Conservation (phyloP, 1,284 basidiomycete genomes). For the Heimioporus retisporus region DNA sequence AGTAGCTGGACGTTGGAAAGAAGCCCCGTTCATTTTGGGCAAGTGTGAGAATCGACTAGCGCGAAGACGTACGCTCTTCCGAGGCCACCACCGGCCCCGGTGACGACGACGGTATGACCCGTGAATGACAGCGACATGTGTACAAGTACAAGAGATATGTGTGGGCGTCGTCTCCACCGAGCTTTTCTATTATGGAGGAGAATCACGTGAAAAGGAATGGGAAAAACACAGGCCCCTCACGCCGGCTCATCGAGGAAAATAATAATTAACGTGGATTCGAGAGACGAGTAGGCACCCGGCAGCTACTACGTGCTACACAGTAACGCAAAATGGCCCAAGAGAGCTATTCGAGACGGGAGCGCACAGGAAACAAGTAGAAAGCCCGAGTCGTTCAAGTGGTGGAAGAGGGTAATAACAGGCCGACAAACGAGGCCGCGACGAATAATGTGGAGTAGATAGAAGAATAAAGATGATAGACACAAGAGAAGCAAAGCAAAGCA, state of each 20-base stretch:
- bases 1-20: slow-evolving; percentile 71
- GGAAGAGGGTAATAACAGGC: slow-evolving; percentile 37
- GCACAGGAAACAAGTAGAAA: slow-evolving; percentile 45
- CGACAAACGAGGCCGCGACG: slow-evolving; percentile 31
- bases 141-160: background rate
- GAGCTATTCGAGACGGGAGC: slow-evolving; percentile 40
- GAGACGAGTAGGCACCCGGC: slow-evolving; percentile 46
- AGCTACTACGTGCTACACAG: slow-evolving; percentile 47
- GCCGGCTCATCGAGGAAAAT: slow-evolving; percentile 2
- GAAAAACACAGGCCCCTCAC: too few species aligned
- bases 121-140: slow-evolving; percentile 77
- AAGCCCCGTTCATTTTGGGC: background rate
- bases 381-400: slow-evolving; percentile 37
- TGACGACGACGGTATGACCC: slow-evolving; percentile 94
- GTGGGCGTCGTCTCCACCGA: background rate
- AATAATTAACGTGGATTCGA: slow-evolving; percentile 39
- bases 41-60: background rate
- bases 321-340: slow-evolving; percentile 41
- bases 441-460: slow-evolving; percentile 46
- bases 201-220: too few species aligned
- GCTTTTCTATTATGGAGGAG: slow-evolving; percentile 8
- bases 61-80: slow-evolving; percentile 83
- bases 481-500: slow-evolving; percentile 33
- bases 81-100: slow-evolving; percentile 96
- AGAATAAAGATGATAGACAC: slow-evolving; percentile 39